Percentiles rank a stretch among this genome's conserved stretches.
These are phyloP conservation scores for Rhizopogon rudus DNA, from an alignment of 768 basidiomycete genomes.

Conservation along the genomic window DNA sequence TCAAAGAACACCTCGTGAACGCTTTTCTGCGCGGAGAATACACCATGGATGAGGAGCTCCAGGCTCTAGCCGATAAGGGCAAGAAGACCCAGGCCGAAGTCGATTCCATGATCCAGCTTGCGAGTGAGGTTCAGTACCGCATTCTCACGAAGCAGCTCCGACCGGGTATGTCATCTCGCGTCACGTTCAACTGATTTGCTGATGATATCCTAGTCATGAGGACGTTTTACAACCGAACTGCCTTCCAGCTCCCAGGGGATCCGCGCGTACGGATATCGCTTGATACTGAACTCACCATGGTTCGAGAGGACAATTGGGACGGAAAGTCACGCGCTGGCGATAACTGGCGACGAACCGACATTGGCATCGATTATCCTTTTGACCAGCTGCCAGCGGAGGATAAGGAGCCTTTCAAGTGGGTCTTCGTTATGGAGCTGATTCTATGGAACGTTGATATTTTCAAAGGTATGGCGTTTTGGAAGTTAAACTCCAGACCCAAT, in stretches of 20 bases:
- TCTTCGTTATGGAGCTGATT: constrained; percentile 4
- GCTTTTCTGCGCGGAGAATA: constrained; percentile 87
- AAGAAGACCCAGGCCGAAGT: constrained; percentile 93
- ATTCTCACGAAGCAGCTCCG: constrained; percentile 73
- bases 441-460: background rate
- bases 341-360: constrained; percentile 94
- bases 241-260: constrained; percentile 97
- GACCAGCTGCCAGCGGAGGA: constrained; percentile 69
- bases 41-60: constrained; percentile 91
- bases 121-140: constrained; percentile 95
- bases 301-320: constrained; percentile 98
- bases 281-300: constrained; percentile 92
- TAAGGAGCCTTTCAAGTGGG: constrained; percentile 87
- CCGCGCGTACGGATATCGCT: constrained; percentile 98
- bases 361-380: constrained; percentile 92
- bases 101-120: constrained; percentile 91
- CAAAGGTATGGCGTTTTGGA: constrained; percentile 86
- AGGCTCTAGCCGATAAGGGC: constrained; percentile 77
- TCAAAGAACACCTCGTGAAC: constrained; percentile 92
- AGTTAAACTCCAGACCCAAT: constrained; percentile 95
- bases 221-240: constrained; percentile 97
- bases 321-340: constrained; percentile 65
- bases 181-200: background rate
- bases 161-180: constrained; percentile 56
- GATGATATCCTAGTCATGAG: constrained; percentile 64